A percentile compares a stretch with the other conserved stretches of the same genome.
Evolutionary conservation across 2,329 filamentous ascomycete species (phyloP).

Genomic region (Stachybotrys elegans): DNA sequence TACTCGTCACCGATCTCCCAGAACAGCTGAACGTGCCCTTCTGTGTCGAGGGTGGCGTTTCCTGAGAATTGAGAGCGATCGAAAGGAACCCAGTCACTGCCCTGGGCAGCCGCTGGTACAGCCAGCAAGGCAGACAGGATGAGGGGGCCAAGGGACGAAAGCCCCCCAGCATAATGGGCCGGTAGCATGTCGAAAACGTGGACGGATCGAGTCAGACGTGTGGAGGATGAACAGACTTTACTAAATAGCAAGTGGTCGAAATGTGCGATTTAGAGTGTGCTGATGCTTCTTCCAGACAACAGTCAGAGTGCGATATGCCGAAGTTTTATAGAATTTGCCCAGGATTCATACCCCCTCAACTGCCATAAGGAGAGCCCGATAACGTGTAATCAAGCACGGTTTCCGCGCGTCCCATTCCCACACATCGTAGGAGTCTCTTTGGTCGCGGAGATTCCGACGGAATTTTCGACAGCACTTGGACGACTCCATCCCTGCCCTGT

Average conservation of each 20-base stretch:
- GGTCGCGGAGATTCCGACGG: not conserved
- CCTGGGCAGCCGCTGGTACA: not conserved
- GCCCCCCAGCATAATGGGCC: not conserved
- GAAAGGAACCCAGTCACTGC: conserved; percentile 5
- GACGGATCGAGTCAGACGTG: not conserved
- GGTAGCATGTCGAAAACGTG: conserved; percentile 2
- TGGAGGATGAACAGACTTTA: not conserved
- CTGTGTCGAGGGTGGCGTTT: conserved; percentile 4
- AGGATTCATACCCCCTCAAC: no score
- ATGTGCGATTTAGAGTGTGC: not conserved
- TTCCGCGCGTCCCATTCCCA: not conserved
- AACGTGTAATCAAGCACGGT: not conserved
- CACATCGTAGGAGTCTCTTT: no score
- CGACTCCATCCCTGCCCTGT: not conserved
- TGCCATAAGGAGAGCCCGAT: not conserved
- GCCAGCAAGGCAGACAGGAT: conserved; percentile 3
- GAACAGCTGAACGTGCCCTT: conserved; percentile 5
- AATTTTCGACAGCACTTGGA: not conserved
- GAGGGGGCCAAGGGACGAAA: conserved; percentile 1
- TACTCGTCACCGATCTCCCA: conserved; percentile 5
- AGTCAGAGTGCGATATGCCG: not conserved
- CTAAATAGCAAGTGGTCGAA: not conserved
- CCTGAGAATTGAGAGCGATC: conserved; percentile 2
- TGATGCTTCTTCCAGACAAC: not conserved
- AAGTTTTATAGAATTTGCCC: not conserved